Conservation (phyloP, 371 early-diverging fungal species). For the Mucor racemosus region DNA sequence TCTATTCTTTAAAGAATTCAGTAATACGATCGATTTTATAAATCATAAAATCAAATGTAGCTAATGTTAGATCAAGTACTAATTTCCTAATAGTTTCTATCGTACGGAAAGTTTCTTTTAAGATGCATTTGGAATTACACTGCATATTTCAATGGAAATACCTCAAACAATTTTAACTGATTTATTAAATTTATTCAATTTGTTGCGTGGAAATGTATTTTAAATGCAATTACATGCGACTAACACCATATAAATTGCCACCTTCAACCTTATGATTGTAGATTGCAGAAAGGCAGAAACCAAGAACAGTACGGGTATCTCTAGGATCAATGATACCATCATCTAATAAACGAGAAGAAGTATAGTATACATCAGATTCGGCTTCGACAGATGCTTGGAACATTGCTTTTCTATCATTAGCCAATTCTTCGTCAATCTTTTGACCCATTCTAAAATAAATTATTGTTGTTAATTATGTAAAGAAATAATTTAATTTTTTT, state of each 20-base stretch:
- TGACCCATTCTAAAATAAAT: conserved; percentile 41
- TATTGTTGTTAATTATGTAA: neutral
- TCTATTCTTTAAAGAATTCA: too few relatives aligned
- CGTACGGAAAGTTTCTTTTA: too few relatives aligned
- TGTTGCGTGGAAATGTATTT: too few relatives aligned
- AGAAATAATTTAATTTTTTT: too few relatives aligned
- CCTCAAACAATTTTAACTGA: too few relatives aligned
- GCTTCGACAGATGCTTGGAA: conserved; percentile 69
- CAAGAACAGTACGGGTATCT: conserved; percentile 67
- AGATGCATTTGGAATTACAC: too few relatives aligned
- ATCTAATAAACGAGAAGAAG: conserved; percentile 69
- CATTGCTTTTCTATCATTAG: conserved; percentile 58
- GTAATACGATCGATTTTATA: too few relatives aligned
- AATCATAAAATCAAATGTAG: too few relatives aligned
- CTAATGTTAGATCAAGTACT: too few relatives aligned
- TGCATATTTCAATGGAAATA: too few relatives aligned
- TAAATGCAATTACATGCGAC: conserved; percentile 61
- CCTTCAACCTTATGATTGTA: conserved; percentile 66
- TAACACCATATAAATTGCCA: conserved; percentile 72
- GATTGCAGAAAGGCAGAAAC: conserved; percentile 64
- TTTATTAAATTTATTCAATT: too few relatives aligned
- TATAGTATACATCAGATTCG: conserved; percentile 76
- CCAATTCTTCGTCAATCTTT: conserved; percentile 65
- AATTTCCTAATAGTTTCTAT: too few relatives aligned
- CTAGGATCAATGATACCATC: conserved; percentile 76